A percentile compares a stretch with the other conserved stretches of the same genome.
These are phyloP conservation scores for Vitis cinerea DNA, from an alignment of 164 flowering plant species.

Conservation along the genomic window DNA sequence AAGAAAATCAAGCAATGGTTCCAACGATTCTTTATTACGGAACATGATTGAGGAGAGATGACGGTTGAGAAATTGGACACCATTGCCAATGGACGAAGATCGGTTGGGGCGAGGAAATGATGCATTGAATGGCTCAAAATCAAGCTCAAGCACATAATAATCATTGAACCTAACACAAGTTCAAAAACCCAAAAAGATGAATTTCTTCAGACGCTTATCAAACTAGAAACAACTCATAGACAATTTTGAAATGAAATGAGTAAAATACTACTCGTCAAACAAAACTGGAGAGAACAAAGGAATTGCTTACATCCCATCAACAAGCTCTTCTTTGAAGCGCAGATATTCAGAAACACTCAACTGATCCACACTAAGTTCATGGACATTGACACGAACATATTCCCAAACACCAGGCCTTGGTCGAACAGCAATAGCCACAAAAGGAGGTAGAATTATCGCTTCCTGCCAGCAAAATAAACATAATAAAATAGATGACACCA, in stretches of 20 bases:
- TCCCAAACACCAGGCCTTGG: constrained; percentile 99
- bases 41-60: constrained; percentile 93
- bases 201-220: too few species aligned
- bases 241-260: too few species aligned
- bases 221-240: background rate
- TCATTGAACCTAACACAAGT: constrained; percentile 36
- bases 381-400: constrained; percentile 82
- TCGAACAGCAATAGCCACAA: constrained; percentile 87
- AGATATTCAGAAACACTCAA: constrained; percentile 82
- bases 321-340: constrained; percentile 81
- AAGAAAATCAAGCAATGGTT: constrained; percentile 89
- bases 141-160: constrained; percentile 70
- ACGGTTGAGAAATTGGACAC: constrained; percentile 95
- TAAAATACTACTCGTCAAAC: background rate
- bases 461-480: constrained; percentile 49
- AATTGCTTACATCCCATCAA: constrained; percentile 53
- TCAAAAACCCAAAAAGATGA: background rate
- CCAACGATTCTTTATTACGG: constrained; percentile 75
- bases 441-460: constrained; percentile 91
- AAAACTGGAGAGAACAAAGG: background rate
- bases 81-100: constrained; percentile 90
- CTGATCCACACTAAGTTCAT: constrained; percentile 84
- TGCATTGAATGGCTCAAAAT: constrained; percentile 94
- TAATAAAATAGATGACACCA: background rate
- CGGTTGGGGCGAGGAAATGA: constrained; percentile 74